Conservation (phyloP, 1,284 basidiomycete genomes). For the Rhizoctonia solani region DNA sequence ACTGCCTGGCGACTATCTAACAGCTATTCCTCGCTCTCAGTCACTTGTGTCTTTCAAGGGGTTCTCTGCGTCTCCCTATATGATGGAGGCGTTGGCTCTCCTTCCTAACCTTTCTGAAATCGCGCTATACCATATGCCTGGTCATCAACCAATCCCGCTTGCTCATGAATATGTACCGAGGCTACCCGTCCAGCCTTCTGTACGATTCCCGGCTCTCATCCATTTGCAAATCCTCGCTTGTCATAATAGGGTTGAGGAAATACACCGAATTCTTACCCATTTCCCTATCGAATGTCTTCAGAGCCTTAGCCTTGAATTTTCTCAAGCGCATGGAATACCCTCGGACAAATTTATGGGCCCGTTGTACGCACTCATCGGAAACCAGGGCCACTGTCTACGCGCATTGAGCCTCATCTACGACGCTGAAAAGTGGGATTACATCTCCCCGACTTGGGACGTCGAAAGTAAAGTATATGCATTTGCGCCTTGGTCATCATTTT, state of each 20-base stretch:
- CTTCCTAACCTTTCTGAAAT: not conserved
- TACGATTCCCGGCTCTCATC: not conserved
- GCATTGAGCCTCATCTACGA: constrained; percentile 1
- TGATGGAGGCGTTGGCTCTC: not conserved
- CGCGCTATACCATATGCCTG: constrained; percentile 1
- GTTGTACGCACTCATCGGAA: not conserved
- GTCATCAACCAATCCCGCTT: not conserved
- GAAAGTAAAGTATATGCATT: constrained; percentile 2
- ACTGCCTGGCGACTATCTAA: constrained; percentile 1
- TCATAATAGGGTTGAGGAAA: not conserved
- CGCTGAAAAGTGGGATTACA: constrained; percentile 22
- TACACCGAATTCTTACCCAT: constrained; percentile 6
- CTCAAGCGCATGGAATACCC: not conserved
- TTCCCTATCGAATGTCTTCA: constrained; percentile 2
- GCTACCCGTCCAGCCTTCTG: not conserved
- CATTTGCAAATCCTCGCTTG: not conserved
- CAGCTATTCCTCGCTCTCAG: not conserved
- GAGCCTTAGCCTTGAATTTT: not conserved
- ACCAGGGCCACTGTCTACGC: not conserved
- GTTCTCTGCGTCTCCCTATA: not conserved
- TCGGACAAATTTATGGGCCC: not conserved
- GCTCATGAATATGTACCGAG: not conserved
- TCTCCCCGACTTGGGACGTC: not conserved
- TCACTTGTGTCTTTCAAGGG: not conserved
- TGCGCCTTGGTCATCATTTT: constrained; percentile 4